Evolutionary conservation across 176 grass and related monocot genomes (phyloP).

Genomic region (bread wheat (Triticum aestivum)): DNA sequence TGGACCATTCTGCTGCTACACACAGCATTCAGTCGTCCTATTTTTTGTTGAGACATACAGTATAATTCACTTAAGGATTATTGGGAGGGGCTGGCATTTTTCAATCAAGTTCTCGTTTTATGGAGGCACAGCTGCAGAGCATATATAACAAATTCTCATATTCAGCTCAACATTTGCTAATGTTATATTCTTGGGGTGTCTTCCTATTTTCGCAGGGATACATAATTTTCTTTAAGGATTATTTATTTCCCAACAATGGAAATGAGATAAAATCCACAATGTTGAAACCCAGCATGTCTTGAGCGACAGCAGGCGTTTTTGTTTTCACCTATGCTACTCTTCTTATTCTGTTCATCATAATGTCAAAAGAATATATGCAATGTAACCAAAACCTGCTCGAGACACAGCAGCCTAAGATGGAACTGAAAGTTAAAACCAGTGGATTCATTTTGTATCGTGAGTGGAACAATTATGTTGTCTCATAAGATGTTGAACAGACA

Average conservation of each 20-base stretch:
- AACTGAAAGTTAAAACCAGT: neutral
- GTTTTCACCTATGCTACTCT: too few species aligned
- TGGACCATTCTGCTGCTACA: neutral
- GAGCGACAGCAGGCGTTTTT: constrained; percentile 26
- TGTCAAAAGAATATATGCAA: constrained; percentile 65
- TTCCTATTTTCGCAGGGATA: constrained; percentile 51
- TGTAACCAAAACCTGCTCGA: constrained; percentile 70
- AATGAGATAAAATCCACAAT: constrained; percentile 96
- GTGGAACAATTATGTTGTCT: neutral
- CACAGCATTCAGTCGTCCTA: neutral
- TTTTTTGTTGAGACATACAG: constrained; percentile 50
- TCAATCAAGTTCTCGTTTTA: too few species aligned
- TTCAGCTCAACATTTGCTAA: neutral
- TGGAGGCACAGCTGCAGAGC: too few species aligned
- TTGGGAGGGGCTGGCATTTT: too few species aligned
- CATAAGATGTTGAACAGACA: neutral
- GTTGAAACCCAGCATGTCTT: constrained; percentile 86
- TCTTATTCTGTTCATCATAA: constrained; percentile 6
- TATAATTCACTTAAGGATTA: too few species aligned
- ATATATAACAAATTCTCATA: neutral
- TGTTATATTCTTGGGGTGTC: neutral
- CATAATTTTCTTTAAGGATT: constrained; percentile 92
- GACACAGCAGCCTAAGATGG: constrained; percentile 82
- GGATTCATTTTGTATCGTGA: too few species aligned
- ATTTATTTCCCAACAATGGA: constrained; percentile 85